phyloP scores from a whole-genome alignment of 306 rosid genomes.

The Casuarina cunninghamiana region DNA sequence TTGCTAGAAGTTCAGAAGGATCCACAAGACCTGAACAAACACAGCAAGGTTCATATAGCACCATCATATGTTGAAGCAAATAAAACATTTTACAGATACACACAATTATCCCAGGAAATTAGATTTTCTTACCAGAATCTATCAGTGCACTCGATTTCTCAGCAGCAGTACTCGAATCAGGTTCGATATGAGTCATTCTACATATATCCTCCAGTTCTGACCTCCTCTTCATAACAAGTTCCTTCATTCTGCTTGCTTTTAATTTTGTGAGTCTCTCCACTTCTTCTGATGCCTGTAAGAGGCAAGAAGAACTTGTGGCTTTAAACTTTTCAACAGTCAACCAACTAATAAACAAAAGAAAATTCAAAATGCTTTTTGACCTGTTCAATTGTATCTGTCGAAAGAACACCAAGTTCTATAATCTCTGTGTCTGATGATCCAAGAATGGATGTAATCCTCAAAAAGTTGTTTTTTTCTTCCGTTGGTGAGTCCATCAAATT shows the following conservation, averaged over 20 bases:
- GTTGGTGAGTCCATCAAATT: slow-evolving; percentile 94
- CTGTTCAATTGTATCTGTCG: slow-evolving; percentile 73
- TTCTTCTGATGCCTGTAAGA: slow-evolving; percentile 78
- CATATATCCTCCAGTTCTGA: slow-evolving; percentile 86
- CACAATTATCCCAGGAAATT: slow-evolving; percentile 1
- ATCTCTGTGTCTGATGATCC: slow-evolving; percentile 62
- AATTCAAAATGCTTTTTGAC: slow-evolving; percentile 37
- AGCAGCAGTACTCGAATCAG: slow-evolving; percentile 81
- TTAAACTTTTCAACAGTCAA: neutral
- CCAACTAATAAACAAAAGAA: neutral
- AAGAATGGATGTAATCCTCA: slow-evolving; percentile 52
- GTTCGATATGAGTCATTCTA: slow-evolving; percentile 74
- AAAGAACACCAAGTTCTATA: slow-evolving; percentile 68
- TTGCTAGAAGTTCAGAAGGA: slow-evolving; percentile 82
- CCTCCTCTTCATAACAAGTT: slow-evolving; percentile 88
- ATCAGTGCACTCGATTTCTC: slow-evolving; percentile 92
- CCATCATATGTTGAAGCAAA: neutral
- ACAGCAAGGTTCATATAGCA: slow-evolving; percentile 5
- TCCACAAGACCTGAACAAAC: slow-evolving; percentile 75
- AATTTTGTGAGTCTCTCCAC: slow-evolving; percentile 79
- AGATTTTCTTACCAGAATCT: slow-evolving; percentile 66
- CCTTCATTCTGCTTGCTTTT: slow-evolving; percentile 97
- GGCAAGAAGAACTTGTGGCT: slow-evolving; percentile 15
- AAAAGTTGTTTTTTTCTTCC: slow-evolving; percentile 71
- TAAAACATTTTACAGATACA: neutral